Evolutionary conservation across 768 basidiomycete species (phyloP).

Genomic region (Lactarius vividus): DNA sequence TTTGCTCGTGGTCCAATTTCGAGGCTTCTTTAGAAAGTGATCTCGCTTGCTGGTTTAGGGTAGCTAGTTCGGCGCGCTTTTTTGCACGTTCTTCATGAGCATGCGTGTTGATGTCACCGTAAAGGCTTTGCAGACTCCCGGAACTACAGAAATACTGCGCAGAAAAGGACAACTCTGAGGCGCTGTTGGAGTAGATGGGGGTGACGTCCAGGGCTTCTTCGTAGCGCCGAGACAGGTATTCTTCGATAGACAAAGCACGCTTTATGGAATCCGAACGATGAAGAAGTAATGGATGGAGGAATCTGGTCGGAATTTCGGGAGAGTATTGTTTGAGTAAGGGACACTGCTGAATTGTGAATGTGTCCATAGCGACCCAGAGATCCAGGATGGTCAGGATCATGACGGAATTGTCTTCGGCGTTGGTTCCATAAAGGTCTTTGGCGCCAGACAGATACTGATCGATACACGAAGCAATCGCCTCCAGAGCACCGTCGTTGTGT

Average conservation of each 20-base stretch:
- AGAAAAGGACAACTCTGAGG: slow-evolving; percentile 4
- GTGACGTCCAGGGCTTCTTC: neutral
- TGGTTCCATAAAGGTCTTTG: neutral
- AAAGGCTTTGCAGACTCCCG: neutral
- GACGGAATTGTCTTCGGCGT: slow-evolving; percentile 32
- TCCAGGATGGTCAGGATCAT: slow-evolving; percentile 48
- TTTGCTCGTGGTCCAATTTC: neutral
- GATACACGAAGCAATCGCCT: slow-evolving; percentile 15
- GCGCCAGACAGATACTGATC: slow-evolving; percentile 14
- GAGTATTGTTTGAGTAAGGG: slow-evolving; percentile 45
- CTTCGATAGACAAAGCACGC: slow-evolving; percentile 15
- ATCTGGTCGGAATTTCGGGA: slow-evolving; percentile 41
- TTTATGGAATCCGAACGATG: slow-evolving; percentile 27
- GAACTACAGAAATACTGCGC: slow-evolving; percentile 15
- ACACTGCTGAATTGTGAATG: slow-evolving; percentile 33
- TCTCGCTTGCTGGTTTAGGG: neutral
- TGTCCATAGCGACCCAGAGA: slow-evolving; percentile 50
- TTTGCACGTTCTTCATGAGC: neutral
- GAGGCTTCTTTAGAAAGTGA: neutral
- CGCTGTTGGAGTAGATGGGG: slow-evolving; percentile 12
- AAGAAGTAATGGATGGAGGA: slow-evolving; percentile 46
- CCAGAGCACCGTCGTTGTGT: neutral
- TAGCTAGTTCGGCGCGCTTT: slow-evolving; percentile 6
- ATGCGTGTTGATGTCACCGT: neutral
- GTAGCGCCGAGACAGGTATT: slow-evolving; percentile 15